Conservation (phyloP, 1,284 basidiomycete genomes). For the Entoloma clypeatum region DNA sequence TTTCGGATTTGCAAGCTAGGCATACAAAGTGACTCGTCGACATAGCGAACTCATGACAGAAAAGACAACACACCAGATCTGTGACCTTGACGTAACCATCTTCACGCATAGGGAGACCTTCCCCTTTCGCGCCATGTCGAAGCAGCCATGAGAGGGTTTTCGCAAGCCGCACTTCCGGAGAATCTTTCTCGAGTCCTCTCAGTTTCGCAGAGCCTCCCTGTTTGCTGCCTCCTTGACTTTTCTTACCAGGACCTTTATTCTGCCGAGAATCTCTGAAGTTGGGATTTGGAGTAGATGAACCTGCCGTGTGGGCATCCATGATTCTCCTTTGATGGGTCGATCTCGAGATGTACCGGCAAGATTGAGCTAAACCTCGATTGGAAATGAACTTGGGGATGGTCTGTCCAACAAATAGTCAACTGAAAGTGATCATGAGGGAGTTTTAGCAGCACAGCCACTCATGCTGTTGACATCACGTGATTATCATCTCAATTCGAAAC, state of each 20-base stretch:
- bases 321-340: too few species aligned
- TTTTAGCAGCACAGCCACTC: too few species aligned
- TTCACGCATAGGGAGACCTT: slow-evolving; percentile 66
- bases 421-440: too few species aligned
- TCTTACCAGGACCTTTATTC: slow-evolving; percentile 14
- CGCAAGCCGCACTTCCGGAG: slow-evolving; percentile 52
- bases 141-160: slow-evolving; percentile 85
- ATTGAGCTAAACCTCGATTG: too few species aligned
- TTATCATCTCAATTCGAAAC: too few species aligned
- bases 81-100: slow-evolving; percentile 79
- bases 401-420: too few species aligned
- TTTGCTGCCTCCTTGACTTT: slow-evolving; percentile 11
- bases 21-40: background rate
- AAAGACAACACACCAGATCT: slow-evolving; percentile 60
- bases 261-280: slow-evolving; percentile 6
- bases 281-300: background rate
- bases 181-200: slow-evolving; percentile 47
- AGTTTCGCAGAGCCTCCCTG: slow-evolving; percentile 31
- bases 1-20: slow-evolving; percentile 35
- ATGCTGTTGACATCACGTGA: too few species aligned
- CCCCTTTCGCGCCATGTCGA: slow-evolving; percentile 77
- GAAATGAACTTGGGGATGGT: too few species aligned
- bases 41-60: background rate
- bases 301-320: background rate
- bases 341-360: too few species aligned